Evolutionary conservation across 2,329 filamentous ascomycete genomes (phyloP).

Genomic region (Sarocladium strictum): DNA sequence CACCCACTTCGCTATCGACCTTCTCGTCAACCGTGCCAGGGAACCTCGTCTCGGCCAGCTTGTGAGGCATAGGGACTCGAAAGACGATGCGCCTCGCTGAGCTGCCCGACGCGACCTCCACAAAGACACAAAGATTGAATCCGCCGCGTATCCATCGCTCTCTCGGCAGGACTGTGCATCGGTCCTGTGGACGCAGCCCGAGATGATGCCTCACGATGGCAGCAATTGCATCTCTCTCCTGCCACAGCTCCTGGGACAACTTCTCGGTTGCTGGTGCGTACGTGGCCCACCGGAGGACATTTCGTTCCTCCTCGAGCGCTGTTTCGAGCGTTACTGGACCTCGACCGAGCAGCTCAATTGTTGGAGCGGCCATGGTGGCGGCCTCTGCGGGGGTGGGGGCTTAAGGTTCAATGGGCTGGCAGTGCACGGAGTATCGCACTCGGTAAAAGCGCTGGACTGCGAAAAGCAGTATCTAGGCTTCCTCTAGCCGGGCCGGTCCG

Average conservation of each 20-base stretch:
- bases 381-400: too few species aligned
- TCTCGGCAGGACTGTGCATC: conserved; percentile 18
- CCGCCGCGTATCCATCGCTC: conserved; percentile 24
- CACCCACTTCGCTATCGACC: conserved; percentile 22
- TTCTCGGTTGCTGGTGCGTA: conserved; percentile 8
- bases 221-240: conserved; percentile 14
- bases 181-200: conserved; percentile 16
- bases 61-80: conserved; percentile 26
- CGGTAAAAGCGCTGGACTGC: neutral
- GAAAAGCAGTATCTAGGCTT: neutral
- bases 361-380: conserved; percentile 2
- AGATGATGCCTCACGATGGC: conserved; percentile 20
- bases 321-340: conserved; percentile 4
- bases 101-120: conserved; percentile 20
- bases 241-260: neutral
- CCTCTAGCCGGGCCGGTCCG: neutral
- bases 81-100: conserved; percentile 20
- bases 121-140: conserved; percentile 29
- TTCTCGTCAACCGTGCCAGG: conserved; percentile 38
- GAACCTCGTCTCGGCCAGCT: conserved; percentile 28
- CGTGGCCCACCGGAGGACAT: conserved; percentile 8
- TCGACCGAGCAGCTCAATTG: conserved; percentile 10
- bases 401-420: too few species aligned
- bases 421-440: too few species aligned
- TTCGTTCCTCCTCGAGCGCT: neutral